Conservation (phyloP, 176 grass and related monocot species). For the Ensete glaucum region DNA sequence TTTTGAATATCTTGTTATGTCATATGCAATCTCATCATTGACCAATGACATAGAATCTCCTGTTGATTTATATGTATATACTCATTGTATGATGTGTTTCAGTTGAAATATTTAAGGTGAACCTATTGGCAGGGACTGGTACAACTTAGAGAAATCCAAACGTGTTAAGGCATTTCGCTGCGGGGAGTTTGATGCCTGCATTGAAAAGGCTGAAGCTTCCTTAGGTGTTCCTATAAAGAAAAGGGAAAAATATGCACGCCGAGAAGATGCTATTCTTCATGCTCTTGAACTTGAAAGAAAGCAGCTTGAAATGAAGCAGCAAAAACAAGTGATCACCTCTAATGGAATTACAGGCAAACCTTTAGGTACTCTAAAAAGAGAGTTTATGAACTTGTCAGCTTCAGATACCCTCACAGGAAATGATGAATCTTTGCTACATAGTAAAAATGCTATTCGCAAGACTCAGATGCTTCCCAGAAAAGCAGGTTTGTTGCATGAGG, state of each 20-base stretch:
- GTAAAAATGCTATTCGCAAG: conserved; percentile 27
- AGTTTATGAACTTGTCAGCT: conserved; percentile 20
- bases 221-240: conserved; percentile 89
- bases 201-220: conserved; percentile 89
- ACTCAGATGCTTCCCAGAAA: conserved; percentile 26
- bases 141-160: conserved; percentile 99
- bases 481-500: conserved; percentile 41
- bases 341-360: conserved; percentile 35
- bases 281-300: conserved; percentile 94
- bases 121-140: conserved; percentile 76
- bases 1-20: not conserved
- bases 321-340: conserved; percentile 33
- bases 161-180: conserved; percentile 95
- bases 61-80: not conserved
- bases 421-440: conserved; percentile 15
- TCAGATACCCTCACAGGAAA: conserved; percentile 21
- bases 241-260: conserved; percentile 95
- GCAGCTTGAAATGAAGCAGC: conserved; percentile 47
- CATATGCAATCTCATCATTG: not conserved
- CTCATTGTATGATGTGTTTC: conserved; percentile 17
- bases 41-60: not conserved
- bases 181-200: conserved; percentile 98
- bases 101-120: conserved; percentile 6
- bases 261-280: conserved; percentile 97
- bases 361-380: conserved; percentile 23